These are phyloP conservation scores for Sordaria brevicollis DNA, from an alignment of 495 filamentous ascomycete genomes.

Conservation along the genomic window DNA sequence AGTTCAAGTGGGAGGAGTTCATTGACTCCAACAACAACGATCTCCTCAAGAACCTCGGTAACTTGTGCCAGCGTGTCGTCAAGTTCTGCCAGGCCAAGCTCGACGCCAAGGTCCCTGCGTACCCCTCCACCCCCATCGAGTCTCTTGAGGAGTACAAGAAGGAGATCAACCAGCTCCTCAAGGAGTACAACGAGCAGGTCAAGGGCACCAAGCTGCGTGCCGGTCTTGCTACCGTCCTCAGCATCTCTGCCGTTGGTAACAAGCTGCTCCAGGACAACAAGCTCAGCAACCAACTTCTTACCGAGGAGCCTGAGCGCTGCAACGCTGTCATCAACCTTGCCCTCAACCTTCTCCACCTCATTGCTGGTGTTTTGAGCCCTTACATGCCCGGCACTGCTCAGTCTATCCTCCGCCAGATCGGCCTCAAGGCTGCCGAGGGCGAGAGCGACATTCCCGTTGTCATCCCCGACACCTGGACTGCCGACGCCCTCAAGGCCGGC, in stretches of 20 bases:
- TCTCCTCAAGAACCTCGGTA: constrained; percentile 81
- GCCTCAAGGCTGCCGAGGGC: constrained; percentile 19
- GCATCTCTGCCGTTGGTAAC: constrained; percentile 55
- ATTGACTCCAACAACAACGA: constrained; percentile 82
- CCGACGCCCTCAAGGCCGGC: constrained; percentile 50
- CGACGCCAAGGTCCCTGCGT: constrained; percentile 61
- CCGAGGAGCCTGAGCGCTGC: constrained; percentile 60
- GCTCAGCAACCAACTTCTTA: constrained; percentile 42
- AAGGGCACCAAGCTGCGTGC: constrained; percentile 67
- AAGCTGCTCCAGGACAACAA: constrained; percentile 78
- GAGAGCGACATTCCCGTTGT: constrained; percentile 34
- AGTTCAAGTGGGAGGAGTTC: constrained; percentile 82
- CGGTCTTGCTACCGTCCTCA: constrained; percentile 54
- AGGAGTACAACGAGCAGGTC: constrained; percentile 61
- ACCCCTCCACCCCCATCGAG: constrained; percentile 23
- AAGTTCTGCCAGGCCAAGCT: constrained; percentile 80
- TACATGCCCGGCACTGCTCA: constrained; percentile 77
- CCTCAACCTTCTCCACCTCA: constrained; percentile 71
- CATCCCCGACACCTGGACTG: constrained; percentile 66
- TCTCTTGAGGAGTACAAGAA: constrained; percentile 39
- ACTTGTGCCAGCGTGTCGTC: constrained; percentile 87
- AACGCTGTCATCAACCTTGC: constrained; percentile 72
- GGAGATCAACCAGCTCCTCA: constrained; percentile 49
- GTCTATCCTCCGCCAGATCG: constrained; percentile 65
- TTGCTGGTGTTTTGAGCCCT: constrained; percentile 64